Evolutionary conservation across 2,329 filamentous ascomycete species (phyloP).

Genomic region (Remersonia thermophila): DNA sequence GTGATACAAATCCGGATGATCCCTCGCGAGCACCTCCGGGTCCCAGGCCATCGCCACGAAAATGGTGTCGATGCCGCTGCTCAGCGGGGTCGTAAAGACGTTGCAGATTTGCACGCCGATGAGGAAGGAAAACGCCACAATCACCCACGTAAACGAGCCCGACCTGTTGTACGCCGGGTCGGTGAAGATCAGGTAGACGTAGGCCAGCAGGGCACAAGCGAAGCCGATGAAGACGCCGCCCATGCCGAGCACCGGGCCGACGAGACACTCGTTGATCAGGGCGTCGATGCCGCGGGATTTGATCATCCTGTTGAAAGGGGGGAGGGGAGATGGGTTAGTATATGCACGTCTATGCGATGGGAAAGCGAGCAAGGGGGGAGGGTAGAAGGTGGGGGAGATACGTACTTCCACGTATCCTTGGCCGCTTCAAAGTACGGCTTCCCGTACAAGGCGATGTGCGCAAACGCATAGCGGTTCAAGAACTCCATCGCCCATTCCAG

Average conservation of each 20-base stretch:
- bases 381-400: constrained; percentile 10
- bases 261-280: constrained; percentile 77
- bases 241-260: constrained; percentile 61
- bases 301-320: constrained; percentile 55
- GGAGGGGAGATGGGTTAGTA: constrained; percentile 6
- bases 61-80: constrained; percentile 81
- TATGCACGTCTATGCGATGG: no score
- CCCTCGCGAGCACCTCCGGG: constrained; percentile 60
- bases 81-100: constrained; percentile 78
- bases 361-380: background rate
- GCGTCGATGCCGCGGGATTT: constrained; percentile 85
- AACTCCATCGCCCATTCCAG: constrained; percentile 81
- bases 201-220: constrained; percentile 66
- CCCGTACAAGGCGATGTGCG: constrained; percentile 84
- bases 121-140: constrained; percentile 76
- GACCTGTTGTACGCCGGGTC: constrained; percentile 62
- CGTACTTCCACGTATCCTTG: constrained; percentile 69
- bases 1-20: constrained; percentile 72
- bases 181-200: constrained; percentile 77
- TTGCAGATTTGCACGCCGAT: constrained; percentile 85
- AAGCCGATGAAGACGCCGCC: constrained; percentile 77
- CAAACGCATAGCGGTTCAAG: constrained; percentile 86
- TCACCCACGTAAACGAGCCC: constrained; percentile 59
- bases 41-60: constrained; percentile 69
- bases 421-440: constrained; percentile 77